These are phyloP conservation scores for Phytophthora tubulina DNA, from an alignment of 352 stramenopile species.

Conservation along the genomic window DNA sequence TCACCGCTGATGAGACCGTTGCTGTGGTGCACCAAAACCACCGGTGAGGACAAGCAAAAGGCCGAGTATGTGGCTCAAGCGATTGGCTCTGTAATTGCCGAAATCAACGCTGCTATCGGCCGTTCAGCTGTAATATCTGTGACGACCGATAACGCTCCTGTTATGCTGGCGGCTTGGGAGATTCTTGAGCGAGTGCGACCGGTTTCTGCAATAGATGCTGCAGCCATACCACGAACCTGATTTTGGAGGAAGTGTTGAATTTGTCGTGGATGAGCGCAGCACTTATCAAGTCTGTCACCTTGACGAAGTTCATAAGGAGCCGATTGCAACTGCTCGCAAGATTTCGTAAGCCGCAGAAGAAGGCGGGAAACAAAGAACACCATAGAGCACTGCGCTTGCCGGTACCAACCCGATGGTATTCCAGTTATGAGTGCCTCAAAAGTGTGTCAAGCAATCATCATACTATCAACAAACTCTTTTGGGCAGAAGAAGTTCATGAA, in stretches of 20 bases:
- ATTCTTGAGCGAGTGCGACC: not conserved
- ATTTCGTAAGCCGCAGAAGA: not conserved
- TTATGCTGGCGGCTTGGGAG: not conserved
- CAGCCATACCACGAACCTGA: not conserved
- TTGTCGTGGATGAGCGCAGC: not conserved
- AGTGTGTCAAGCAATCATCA: not conserved
- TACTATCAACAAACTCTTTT: not conserved
- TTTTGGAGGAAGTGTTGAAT: constrained; percentile 3
- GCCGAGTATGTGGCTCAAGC: not conserved
- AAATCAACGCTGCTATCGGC: not conserved
- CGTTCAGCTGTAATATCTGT: not conserved
- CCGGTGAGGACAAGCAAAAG: not conserved
- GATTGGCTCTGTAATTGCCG: not conserved
- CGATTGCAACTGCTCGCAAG: not conserved
- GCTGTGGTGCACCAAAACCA: not conserved
- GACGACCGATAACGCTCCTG: not conserved
- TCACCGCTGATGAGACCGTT: not conserved
- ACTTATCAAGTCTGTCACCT: not conserved
- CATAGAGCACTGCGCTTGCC: not conserved
- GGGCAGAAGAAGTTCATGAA: constrained; percentile 5
- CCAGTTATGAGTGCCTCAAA: constrained; percentile 6
- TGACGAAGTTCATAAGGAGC: constrained; percentile 7
- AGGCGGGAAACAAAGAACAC: not conserved
- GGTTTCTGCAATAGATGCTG: not conserved
- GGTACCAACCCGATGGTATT: constrained; percentile 4